Percentiles rank a stretch among this genome's conserved stretches.
phyloP scores from a whole-genome alignment of 768 basidiomycete genomes.

The Trametes punicea region DNA sequence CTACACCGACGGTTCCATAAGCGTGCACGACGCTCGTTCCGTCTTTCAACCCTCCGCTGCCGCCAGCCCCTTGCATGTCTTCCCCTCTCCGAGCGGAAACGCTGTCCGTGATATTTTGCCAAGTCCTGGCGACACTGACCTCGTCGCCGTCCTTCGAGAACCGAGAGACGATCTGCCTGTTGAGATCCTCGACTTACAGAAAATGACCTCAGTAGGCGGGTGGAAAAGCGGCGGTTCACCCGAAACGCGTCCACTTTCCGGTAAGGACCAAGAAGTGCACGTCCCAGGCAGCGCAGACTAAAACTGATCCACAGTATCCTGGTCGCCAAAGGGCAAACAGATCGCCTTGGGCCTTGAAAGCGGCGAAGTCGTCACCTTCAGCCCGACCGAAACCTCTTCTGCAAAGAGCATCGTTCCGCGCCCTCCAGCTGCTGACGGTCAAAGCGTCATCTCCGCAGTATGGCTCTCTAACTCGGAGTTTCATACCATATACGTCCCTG shows the following conservation, averaged over 20 bases:
- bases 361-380: slow-evolving; percentile 70
- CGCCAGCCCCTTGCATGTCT: slow-evolving; percentile 40
- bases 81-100: slow-evolving; percentile 41
- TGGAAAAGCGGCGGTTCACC: slow-evolving; percentile 51
- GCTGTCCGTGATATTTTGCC: slow-evolving; percentile 53
- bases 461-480: slow-evolving; percentile 75
- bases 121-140: slow-evolving; percentile 62
- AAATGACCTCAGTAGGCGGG: slow-evolving; percentile 45
- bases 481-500: slow-evolving; percentile 56
- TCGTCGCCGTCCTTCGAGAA: slow-evolving; percentile 58
- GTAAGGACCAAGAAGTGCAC: slow-evolving; percentile 37
- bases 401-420: slow-evolving; percentile 54
- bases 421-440: slow-evolving; percentile 49
- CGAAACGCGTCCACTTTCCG: slow-evolving; percentile 52
- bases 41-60: slow-evolving; percentile 46
- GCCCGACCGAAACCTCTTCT: slow-evolving; percentile 49
- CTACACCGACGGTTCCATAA: slow-evolving; percentile 54
- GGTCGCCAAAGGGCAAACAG: slow-evolving; percentile 88
- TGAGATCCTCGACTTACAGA: slow-evolving; percentile 55
- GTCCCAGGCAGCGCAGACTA: neutral
- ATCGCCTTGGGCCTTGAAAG: slow-evolving; percentile 69
- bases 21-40: slow-evolving; percentile 54
- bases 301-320: slow-evolving; percentile 49
- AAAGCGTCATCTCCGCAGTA: slow-evolving; percentile 48
- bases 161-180: slow-evolving; percentile 41